phyloP scores from a whole-genome alignment of 176 grass and related monocot genomes.

The Urochloa ruziziensis region DNA sequence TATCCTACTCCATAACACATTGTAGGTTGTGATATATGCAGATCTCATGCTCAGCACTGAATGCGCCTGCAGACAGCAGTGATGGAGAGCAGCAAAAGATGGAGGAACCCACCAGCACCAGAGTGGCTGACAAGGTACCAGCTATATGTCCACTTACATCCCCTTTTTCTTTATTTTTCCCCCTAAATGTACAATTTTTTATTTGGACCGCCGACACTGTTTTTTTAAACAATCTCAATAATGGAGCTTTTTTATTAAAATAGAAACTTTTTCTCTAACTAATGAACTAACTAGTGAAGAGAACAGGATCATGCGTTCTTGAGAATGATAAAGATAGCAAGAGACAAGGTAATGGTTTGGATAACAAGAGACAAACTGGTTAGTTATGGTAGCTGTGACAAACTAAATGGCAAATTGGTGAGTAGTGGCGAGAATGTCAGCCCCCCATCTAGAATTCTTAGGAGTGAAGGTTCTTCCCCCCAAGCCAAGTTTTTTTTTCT shows the following conservation, averaged over 20 bases:
- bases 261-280: slow-evolving; percentile 17
- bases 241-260: background rate
- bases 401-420: background rate
- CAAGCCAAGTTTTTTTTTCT: background rate
- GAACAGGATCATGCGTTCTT: slow-evolving; percentile 7
- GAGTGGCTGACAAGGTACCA: slow-evolving; percentile 77
- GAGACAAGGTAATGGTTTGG: background rate
- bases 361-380: slow-evolving; percentile 25
- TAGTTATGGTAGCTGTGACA: slow-evolving; percentile 18
- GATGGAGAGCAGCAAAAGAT: slow-evolving; percentile 69
- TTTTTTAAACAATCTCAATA: slow-evolving; percentile 2
- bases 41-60: slow-evolving; percentile 73
- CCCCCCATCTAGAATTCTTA: background rate
- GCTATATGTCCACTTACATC: slow-evolving; percentile 31
- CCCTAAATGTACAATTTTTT: background rate
- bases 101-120: slow-evolving; percentile 55
- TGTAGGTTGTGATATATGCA: slow-evolving; percentile 41
- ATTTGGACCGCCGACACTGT: slow-evolving; percentile 19
- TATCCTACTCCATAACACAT: slow-evolving; percentile 9
- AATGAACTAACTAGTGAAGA: slow-evolving; percentile 8
- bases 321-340: slow-evolving; percentile 2
- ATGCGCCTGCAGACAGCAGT: slow-evolving; percentile 48
- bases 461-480: background rate
- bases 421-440: background rate
- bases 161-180: slow-evolving; percentile 12